Percentiles rank a stretch among this genome's conserved stretches.
Conservation (phyloP, 768 basidiomycete genomes). For the Cubamyces sp. region DNA sequence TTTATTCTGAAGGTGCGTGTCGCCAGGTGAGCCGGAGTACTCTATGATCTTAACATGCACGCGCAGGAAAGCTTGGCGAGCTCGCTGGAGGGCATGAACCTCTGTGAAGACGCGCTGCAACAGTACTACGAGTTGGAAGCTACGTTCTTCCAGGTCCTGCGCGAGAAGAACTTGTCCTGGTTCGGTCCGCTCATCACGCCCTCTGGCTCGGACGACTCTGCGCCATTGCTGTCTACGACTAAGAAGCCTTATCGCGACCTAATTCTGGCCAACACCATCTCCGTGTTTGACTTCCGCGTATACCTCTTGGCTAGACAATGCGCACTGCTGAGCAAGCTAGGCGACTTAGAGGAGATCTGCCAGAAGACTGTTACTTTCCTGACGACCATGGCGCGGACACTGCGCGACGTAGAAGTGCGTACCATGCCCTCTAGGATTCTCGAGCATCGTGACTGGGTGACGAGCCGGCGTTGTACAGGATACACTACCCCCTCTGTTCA, state of each 20-base stretch:
- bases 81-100: conserved; percentile 88
- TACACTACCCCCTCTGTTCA: conserved; percentile 67
- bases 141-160: conserved; percentile 72
- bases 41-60: not conserved
- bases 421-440: not conserved
- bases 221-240: conserved; percentile 73
- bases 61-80: conserved; percentile 88
- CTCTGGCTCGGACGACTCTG: conserved; percentile 71
- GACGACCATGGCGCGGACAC: conserved; percentile 69
- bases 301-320: conserved; percentile 92
- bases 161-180: conserved; percentile 89
- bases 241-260: conserved; percentile 90
- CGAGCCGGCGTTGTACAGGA: conserved; percentile 35
- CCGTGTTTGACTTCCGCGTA: conserved; percentile 90
- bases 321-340: conserved; percentile 68
- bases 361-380: conserved; percentile 77
- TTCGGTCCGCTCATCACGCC: conserved; percentile 85
- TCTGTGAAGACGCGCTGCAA: conserved; percentile 86
- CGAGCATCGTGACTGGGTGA: not conserved
- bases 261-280: conserved; percentile 87
- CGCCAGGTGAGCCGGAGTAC: not conserved
- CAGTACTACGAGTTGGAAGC: conserved; percentile 93
- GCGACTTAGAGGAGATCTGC: conserved; percentile 70
- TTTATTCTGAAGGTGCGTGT: conserved; percentile 86
- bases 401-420: conserved; percentile 76